Conservation (phyloP, 2,329 filamentous ascomycete species). For the Mycosphaerella arachidis region DNA sequence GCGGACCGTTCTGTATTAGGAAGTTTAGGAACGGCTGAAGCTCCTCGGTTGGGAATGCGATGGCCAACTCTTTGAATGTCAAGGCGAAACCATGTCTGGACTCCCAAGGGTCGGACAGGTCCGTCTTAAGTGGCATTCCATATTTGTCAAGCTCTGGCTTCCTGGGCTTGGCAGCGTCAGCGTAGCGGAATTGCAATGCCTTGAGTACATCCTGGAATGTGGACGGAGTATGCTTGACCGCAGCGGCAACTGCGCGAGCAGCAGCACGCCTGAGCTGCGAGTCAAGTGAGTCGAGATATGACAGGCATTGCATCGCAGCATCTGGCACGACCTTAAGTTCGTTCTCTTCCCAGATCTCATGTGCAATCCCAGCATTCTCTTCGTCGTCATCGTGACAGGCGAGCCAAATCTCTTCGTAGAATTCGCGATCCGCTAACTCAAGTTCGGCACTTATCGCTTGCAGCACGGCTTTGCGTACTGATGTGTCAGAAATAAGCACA, state of each 20-base stretch:
- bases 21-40: slow-evolving; percentile 78
- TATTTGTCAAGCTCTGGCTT: slow-evolving; percentile 84
- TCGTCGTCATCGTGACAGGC: slow-evolving; percentile 85
- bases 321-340: slow-evolving; percentile 65
- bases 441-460: slow-evolving; percentile 89
- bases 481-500: slow-evolving; percentile 69
- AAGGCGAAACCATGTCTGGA: slow-evolving; percentile 82
- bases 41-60: slow-evolving; percentile 62
- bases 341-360: slow-evolving; percentile 93
- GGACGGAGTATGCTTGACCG: slow-evolving; percentile 57
- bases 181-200: slow-evolving; percentile 66
- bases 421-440: slow-evolving; percentile 80
- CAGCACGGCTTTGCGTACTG: slow-evolving; percentile 77
- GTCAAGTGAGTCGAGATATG: slow-evolving; percentile 76
- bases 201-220: slow-evolving; percentile 60
- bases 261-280: slow-evolving; percentile 77
- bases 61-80: slow-evolving; percentile 76
- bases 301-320: slow-evolving; percentile 59
- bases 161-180: slow-evolving; percentile 74
- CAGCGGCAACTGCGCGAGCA: slow-evolving; percentile 73
- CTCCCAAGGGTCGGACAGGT: slow-evolving; percentile 87
- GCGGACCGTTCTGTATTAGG: slow-evolving; percentile 76
- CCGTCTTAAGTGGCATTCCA: slow-evolving; percentile 87
- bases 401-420: slow-evolving; percentile 89
- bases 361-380: slow-evolving; percentile 78